Conservation (phyloP, 306 rosid species). For the Rubus parviflorus region DNA sequence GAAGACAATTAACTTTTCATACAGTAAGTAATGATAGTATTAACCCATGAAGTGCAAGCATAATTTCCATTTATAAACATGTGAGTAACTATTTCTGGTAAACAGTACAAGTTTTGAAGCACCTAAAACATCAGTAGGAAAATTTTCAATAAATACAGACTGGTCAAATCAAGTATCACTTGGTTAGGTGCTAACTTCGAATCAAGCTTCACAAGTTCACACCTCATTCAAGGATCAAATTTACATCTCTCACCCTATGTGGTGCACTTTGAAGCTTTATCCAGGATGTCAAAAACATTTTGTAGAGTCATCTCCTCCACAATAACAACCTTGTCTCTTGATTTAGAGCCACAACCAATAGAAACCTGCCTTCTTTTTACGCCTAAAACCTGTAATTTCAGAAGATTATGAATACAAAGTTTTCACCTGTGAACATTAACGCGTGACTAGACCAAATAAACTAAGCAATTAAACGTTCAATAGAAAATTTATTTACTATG, state of each 20-base stretch:
- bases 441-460: not conserved
- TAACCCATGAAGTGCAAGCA: not conserved
- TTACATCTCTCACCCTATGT: slow-evolving; percentile 14
- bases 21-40: not conserved
- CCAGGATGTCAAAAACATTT: slow-evolving; percentile 64
- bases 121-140: not conserved
- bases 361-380: slow-evolving; percentile 79
- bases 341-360: slow-evolving; percentile 80
- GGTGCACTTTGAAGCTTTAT: slow-evolving; percentile 58
- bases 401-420: not conserved
- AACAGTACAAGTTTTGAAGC: not conserved
- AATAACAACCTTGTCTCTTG: slow-evolving; percentile 78
- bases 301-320: slow-evolving; percentile 76
- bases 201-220: not conserved
- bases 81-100: not conserved
- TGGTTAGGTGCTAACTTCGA: not conserved
- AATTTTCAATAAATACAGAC: not conserved
- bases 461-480: not conserved
- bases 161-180: not conserved
- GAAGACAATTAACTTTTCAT: not conserved
- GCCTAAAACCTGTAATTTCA: slow-evolving; percentile 66
- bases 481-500: not conserved
- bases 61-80: not conserved
- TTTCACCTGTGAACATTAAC: not conserved
- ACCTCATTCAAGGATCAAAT: slow-evolving; percentile 5